Percentiles rank a stretch among this genome's conserved stretches.
These are phyloP conservation scores for Podospora didyma DNA, from an alignment of 495 filamentous ascomycete species.

Conservation along the genomic window DNA sequence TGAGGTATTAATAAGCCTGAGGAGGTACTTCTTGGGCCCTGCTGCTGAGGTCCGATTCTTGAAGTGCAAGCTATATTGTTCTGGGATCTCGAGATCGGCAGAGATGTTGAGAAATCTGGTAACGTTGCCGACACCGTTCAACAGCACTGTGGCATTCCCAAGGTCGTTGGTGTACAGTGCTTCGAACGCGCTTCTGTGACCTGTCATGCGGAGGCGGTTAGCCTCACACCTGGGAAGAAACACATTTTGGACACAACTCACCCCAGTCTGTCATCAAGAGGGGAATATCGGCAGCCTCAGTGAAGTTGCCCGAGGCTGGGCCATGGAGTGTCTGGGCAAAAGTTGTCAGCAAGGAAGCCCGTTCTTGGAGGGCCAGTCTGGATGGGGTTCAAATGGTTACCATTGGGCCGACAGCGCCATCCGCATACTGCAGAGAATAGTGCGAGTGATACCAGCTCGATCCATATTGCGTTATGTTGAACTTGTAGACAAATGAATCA, in stretches of 20 bases:
- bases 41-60: constrained; percentile 6
- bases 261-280: constrained; percentile 27
- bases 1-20: constrained; percentile 49
- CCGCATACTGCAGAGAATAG: constrained; percentile 46
- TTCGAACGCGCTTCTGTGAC: constrained; percentile 10
- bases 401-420: constrained; percentile 44
- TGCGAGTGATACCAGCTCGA: constrained; percentile 41
- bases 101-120: constrained; percentile 3
- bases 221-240: no score
- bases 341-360: no score
- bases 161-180: neutral
- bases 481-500: constrained; percentile 33
- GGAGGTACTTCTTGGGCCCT: constrained; percentile 35
- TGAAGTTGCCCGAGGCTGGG: constrained; percentile 43
- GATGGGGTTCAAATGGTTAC: constrained; percentile 15
- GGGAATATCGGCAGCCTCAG: constrained; percentile 22
- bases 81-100: neutral
- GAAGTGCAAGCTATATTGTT: constrained; percentile 5
- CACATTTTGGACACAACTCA: constrained; percentile 8
- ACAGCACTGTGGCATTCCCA: constrained; percentile 13
- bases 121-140: constrained; percentile 36
- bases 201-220: no score
- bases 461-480: constrained; percentile 44
- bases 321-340: constrained; percentile 38
- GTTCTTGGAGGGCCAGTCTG: no score